A percentile compares a stretch with the other conserved stretches of the same genome.
These are phyloP conservation scores for Pichia insulana DNA, from an alignment of 805 yeast genomes.

Conservation along the genomic window DNA sequence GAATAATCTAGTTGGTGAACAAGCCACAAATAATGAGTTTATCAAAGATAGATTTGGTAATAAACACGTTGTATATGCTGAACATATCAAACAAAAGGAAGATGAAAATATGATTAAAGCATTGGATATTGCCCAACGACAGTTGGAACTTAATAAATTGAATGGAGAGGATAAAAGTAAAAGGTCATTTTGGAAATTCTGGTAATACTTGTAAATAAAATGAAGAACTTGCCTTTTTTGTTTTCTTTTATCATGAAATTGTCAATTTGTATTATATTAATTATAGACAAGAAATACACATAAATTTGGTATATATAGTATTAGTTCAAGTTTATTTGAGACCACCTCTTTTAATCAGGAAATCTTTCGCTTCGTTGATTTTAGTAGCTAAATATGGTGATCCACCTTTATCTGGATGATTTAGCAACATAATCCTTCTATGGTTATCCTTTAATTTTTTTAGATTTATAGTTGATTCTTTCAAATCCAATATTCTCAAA, in stretches of 20 bases:
- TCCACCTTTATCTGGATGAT: slow-evolving; percentile 95
- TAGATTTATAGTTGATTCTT: slow-evolving; percentile 53
- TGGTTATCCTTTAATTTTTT: slow-evolving; percentile 70
- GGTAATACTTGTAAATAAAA: slow-evolving; percentile 14
- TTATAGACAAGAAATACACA: neutral
- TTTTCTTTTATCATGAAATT: no score
- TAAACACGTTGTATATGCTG: slow-evolving; percentile 68
- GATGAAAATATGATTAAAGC: slow-evolving; percentile 49
- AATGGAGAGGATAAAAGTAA: slow-evolving; percentile 3
- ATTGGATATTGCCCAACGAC: slow-evolving; percentile 31
- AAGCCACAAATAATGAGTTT: slow-evolving; percentile 30
- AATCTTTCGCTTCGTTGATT: slow-evolving; percentile 86
- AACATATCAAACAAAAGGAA: slow-evolving; percentile 54
- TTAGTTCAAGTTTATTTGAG: slow-evolving; percentile 17
- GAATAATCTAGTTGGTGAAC: slow-evolving; percentile 27
- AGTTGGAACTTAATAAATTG: slow-evolving; percentile 16
- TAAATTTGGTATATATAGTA: neutral
- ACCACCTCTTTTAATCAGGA: slow-evolving; percentile 58
- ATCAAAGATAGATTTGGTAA: slow-evolving; percentile 55
- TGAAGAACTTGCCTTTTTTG: no score
- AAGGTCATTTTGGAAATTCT: slow-evolving; percentile 24
- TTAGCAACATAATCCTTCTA: slow-evolving; percentile 74
- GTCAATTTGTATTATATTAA: neutral
- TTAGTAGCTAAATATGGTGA: slow-evolving; percentile 83
- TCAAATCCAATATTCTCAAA: slow-evolving; percentile 68